Percentiles rank a stretch among this genome's conserved stretches.
Evolutionary conservation across 2,329 filamentous ascomycete species (phyloP).

Genomic region (Penicillium paneum): DNA sequence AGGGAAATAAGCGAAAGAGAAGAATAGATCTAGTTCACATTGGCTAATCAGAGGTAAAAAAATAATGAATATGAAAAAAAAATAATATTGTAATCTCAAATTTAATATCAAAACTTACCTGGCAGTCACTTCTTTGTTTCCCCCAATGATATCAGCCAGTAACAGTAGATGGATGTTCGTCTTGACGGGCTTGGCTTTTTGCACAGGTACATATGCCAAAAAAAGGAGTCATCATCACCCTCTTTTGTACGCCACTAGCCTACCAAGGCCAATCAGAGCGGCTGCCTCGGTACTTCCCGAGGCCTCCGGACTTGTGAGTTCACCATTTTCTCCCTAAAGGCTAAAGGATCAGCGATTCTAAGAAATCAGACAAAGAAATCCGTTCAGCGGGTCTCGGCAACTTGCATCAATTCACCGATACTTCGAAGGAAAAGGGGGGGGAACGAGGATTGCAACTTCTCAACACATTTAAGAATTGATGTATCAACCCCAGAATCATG

Average conservation of each 20-base stretch:
- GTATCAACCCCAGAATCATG: conserved; percentile 17
- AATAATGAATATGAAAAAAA: neutral
- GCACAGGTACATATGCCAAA: conserved; percentile 7
- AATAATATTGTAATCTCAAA: neutral
- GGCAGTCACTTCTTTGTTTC: neutral
- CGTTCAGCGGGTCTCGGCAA: neutral
- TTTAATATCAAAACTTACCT: neutral
- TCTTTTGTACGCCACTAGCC: conserved; percentile 3
- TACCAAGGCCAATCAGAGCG: conserved; percentile 7
- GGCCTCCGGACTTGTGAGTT: conserved; percentile 1
- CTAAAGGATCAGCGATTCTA: neutral
- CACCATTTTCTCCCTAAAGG: neutral
- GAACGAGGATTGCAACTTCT: neutral
- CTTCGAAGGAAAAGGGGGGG: neutral
- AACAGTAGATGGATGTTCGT: neutral
- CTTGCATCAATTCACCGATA: neutral
- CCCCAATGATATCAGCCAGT: conserved; percentile 8
- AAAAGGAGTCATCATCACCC: neutral
- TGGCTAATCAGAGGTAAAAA: neutral
- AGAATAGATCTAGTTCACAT: neutral
- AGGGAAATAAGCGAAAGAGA: neutral
- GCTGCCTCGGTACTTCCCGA: conserved; percentile 13
- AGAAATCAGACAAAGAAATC: neutral
- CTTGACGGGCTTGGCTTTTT: conserved; percentile 7
- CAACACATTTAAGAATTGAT: conserved; percentile 16